Percentiles rank a stretch among this genome's conserved stretches.
phyloP scores from a whole-genome alignment of 805 yeast genomes.

The Limtongia smithiae region DNA sequence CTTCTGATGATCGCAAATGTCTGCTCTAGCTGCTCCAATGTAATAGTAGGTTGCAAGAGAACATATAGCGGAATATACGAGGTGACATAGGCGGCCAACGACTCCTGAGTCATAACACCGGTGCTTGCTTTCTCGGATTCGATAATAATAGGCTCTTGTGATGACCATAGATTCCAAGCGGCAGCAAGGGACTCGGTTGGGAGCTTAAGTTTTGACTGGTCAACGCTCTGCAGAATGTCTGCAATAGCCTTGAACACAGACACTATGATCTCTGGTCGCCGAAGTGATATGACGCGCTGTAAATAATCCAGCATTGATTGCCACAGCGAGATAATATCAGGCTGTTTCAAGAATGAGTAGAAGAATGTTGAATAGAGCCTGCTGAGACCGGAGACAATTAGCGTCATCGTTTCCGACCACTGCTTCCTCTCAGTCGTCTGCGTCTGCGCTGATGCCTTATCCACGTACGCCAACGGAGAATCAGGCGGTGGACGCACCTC shows the following conservation, averaged over 20 bases:
- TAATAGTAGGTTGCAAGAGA: slow-evolving; percentile 40
- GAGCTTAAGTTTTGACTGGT: slow-evolving; percentile 10
- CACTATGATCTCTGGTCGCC: slow-evolving; percentile 53
- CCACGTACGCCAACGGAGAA: slow-evolving; percentile 12
- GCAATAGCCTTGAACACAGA: slow-evolving; percentile 54
- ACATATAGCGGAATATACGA: slow-evolving; percentile 51
- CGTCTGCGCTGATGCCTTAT: slow-evolving; percentile 27
- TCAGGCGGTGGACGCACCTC: slow-evolving; percentile 27
- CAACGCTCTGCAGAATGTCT: slow-evolving; percentile 42
- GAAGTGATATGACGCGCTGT: slow-evolving; percentile 40
- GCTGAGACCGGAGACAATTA: slow-evolving; percentile 63
- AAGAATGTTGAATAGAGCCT: slow-evolving; percentile 57
- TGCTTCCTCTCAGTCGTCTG: slow-evolving; percentile 37
- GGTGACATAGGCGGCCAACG: slow-evolving; percentile 56
- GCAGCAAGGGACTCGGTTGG: slow-evolving; percentile 20
- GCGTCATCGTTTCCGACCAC: slow-evolving; percentile 59
- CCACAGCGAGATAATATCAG: slow-evolving; percentile 49
- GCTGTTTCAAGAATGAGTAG: slow-evolving; percentile 35
- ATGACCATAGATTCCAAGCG: slow-evolving; percentile 42
- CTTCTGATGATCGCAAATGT: slow-evolving; percentile 59
- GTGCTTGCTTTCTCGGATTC: slow-evolving; percentile 37
- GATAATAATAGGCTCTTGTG: slow-evolving; percentile 32
- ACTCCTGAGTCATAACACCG: slow-evolving; percentile 41
- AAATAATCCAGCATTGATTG: slow-evolving; percentile 50
- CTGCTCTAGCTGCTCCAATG: slow-evolving; percentile 43